These are phyloP conservation scores for Hericium erinaceus DNA, from an alignment of 768 basidiomycete genomes.

Conservation along the genomic window DNA sequence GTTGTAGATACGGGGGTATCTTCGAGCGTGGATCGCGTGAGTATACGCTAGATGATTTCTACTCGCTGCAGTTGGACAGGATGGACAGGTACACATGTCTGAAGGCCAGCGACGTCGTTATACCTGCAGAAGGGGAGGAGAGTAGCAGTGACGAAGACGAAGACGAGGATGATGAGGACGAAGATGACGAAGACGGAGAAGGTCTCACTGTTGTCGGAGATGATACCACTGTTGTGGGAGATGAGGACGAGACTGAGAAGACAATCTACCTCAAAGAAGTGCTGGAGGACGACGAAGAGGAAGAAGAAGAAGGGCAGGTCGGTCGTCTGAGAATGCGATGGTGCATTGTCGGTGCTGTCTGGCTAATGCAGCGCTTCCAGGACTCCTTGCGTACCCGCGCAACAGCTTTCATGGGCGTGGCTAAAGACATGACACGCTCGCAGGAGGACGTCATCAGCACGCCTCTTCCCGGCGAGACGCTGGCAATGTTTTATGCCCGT, in stretches of 20 bases:
- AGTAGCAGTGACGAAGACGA: conserved; percentile 56
- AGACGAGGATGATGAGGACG: conserved; percentile 48
- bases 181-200: conserved; percentile 26
- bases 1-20: conserved; percentile 77
- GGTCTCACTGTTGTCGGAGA: conserved; percentile 21
- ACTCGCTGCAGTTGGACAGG: conserved; percentile 74
- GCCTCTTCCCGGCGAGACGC: conserved; percentile 75
- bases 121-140: conserved; percentile 52
- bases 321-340: too few species aligned
- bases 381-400: conserved; percentile 35
- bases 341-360: too few species aligned
- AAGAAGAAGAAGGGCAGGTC: conserved; percentile 1
- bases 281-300: conserved; percentile 10
- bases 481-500: conserved; percentile 76
- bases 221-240: conserved; percentile 21
- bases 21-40: conserved; percentile 76
- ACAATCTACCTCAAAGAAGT: conserved; percentile 1
- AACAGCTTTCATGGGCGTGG: conserved; percentile 52
- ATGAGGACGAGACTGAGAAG: conserved; percentile 17
- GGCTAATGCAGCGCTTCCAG: conserved; percentile 6
- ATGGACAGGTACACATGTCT: conserved; percentile 70
- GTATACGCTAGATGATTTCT: conserved; percentile 86
- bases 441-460: conserved; percentile 70
- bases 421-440: conserved; percentile 47
- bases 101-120: conserved; percentile 52